A percentile compares a stretch with the other conserved stretches of the same genome.
Evolutionary conservation across 176 grass and related monocot species (phyloP).

Genomic region (Oryza longistaminata): DNA sequence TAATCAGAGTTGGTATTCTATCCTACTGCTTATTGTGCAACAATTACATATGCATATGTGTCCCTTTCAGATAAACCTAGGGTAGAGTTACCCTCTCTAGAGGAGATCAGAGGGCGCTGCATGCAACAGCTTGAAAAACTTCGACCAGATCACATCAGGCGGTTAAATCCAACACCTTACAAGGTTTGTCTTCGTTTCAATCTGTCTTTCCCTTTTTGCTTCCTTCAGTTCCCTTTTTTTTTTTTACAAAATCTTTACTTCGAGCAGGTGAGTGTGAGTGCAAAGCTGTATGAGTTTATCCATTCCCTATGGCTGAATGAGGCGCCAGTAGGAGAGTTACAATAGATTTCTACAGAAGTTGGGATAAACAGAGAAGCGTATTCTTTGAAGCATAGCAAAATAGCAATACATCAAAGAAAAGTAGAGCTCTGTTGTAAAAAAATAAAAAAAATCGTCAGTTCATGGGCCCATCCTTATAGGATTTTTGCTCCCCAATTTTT

Average conservation of each 20-base stretch:
- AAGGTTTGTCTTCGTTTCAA: conserved; percentile 60
- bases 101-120: conserved; percentile 78
- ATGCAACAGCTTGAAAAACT: conserved; percentile 89
- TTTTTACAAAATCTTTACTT: conserved; percentile 14
- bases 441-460: not conserved
- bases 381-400: conserved; percentile 44
- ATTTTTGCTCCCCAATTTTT: conserved; percentile 35
- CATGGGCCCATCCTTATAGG: not conserved
- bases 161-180: conserved; percentile 95
- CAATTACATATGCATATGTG: not conserved
- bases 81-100: conserved; percentile 73
- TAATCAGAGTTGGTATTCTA: not conserved
- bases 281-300: conserved; percentile 88
- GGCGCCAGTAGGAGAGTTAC: conserved; percentile 81
- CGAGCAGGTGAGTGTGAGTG: conserved; percentile 82
- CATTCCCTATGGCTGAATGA: conserved; percentile 89
- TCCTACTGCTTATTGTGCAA: not conserved
- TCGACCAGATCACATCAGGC: conserved; percentile 82
- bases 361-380: conserved; percentile 30
- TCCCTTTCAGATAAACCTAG: conserved; percentile 59
- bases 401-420: conserved; percentile 13
- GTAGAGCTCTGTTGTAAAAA: conserved; percentile 26
- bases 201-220: not conserved
- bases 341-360: conserved; percentile 48
- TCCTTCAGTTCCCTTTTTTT: not conserved